Base-by-base conservation (phyloP, 495 filamentous ascomycete species). In the Podospora pseudopauciseta region DNA sequence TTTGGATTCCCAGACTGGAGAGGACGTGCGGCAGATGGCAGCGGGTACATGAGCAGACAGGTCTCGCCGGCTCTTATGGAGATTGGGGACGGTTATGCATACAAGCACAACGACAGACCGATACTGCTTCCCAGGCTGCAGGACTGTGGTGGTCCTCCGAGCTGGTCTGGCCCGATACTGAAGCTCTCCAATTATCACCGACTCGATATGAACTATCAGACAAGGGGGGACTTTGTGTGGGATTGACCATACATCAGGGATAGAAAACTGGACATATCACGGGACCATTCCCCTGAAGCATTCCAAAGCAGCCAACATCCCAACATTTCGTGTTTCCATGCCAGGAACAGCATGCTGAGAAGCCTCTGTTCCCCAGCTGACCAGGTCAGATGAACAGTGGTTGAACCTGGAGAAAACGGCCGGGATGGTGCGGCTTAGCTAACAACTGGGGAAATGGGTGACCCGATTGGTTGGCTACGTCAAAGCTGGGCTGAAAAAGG, bases 51-150 rank as follows among this genome's bases (percentile, higher is more conserved):
- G 53, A 57, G 65, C n/a, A 49, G 54, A 4, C 39, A 34, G 13
- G 44, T 74, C 11, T 26, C 63, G 1, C 60, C 67, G 4, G 61
- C 70, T 23, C 64, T 75, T 60, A 77, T 77, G 73, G 75, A 77
- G 62, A 77, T 71, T 13, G 75, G 75, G 2, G 75, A 77, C 30
- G 75, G 75, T 2, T 55, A 65, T 32, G 66, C 68, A 4, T 70
- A 65, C 19, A 32, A 30, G 11, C 53, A 62, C 15, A 75, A 75
- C 19, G 75, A 77, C 34, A 63, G 72, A 16, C 65, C 72, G 2
- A 73, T 77, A 11, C 28, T 60, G 59, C 65, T 75, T 20, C 72
- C 75, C 20, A 23, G 9, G 5, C 26, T 67, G 60, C 27, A 64
- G 23, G 58, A 62, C 6, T 67, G 64, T 60, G 66, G 19, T 6